Percentiles rank a stretch among this genome's conserved stretches.
phyloP scores from a whole-genome alignment of 305 asterid species.

The Coffea humblotiana region DNA sequence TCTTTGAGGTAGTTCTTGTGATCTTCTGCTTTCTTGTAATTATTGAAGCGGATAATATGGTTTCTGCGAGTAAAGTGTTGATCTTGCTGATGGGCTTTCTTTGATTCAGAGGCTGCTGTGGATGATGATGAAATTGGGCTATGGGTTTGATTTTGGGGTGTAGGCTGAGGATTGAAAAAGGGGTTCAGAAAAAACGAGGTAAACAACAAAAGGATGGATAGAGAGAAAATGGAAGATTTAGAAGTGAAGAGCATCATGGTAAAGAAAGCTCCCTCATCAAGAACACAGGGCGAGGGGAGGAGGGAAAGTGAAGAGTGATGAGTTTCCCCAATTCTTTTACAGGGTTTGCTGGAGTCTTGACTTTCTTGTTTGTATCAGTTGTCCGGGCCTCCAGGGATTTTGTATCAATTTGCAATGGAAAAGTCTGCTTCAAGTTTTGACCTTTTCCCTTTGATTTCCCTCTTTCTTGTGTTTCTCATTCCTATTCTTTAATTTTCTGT shows the following conservation, averaged over 20 bases:
- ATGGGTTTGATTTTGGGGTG: conserved; percentile 13
- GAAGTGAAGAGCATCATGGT: conserved; percentile 14
- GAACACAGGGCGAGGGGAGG: background rate
- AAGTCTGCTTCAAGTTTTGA: conserved; percentile 11
- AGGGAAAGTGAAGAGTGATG: background rate
- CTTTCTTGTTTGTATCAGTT: background rate
- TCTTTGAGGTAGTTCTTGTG: conserved; percentile 60
- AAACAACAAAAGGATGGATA: conserved; percentile 26
- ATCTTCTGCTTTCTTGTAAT: conserved; percentile 54
- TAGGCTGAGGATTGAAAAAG: conserved; percentile 12
- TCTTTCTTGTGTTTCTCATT: background rate
- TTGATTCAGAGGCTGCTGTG: conserved; percentile 10
- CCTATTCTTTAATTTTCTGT: background rate
- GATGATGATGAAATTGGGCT: conserved; percentile 14
- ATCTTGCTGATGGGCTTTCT: conserved; percentile 14
- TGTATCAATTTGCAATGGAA: background rate
- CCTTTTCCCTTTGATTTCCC: conserved; percentile 3
- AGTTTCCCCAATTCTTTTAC: background rate
- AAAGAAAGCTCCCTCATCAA: conserved; percentile 17
- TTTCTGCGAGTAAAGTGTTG: conserved; percentile 33
- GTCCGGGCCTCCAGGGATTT: background rate
- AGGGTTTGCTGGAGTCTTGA: background rate
- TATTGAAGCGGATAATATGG: conserved; percentile 69
- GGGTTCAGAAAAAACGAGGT: conserved; percentile 25
- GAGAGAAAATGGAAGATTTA: conserved; percentile 14